Percentiles rank a stretch among this genome's conserved stretches.
These are phyloP conservation scores for Neurospora sp. DNA, from an alignment of 495 filamentous ascomycete genomes.

Conservation along the genomic window DNA sequence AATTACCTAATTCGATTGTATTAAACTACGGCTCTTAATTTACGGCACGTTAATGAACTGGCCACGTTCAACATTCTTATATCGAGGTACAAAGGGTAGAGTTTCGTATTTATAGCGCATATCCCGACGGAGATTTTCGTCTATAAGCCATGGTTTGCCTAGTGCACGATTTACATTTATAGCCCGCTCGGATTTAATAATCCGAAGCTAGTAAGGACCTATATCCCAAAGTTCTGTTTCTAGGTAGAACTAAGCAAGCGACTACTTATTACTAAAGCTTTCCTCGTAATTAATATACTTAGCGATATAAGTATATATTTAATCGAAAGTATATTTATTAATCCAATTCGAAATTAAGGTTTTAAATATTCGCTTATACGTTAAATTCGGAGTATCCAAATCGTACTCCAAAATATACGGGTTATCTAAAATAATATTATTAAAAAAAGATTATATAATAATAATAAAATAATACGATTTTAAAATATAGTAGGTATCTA, in stretches of 20 bases:
- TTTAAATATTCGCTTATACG: neutral
- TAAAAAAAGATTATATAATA: neutral
- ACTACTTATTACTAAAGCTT: neutral
- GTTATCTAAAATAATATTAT: neutral
- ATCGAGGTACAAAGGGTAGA: too few species aligned
- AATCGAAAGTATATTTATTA: neutral
- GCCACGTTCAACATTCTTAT: too few species aligned
- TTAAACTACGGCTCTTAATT: too few species aligned
- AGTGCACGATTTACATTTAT: too few species aligned
- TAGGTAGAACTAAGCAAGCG: neutral
- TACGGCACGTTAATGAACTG: too few species aligned
- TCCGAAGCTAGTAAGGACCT: too few species aligned
- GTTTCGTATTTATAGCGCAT: too few species aligned
- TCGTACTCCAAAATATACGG: neutral
- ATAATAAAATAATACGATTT: neutral
- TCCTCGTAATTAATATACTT: neutral
- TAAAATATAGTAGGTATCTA: neutral
- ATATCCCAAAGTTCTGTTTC: too few species aligned
- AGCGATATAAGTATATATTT: neutral
- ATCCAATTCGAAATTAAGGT: neutral
- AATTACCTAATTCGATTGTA: too few species aligned
- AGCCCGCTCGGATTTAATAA: too few species aligned
- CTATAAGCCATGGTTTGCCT: too few species aligned
- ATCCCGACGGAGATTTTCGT: too few species aligned
- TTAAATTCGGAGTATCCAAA: neutral